Evolutionary conservation across 1,139 yeast genomes (phyloP).

Genomic region (Arxiozyma slooffiae): DNA sequence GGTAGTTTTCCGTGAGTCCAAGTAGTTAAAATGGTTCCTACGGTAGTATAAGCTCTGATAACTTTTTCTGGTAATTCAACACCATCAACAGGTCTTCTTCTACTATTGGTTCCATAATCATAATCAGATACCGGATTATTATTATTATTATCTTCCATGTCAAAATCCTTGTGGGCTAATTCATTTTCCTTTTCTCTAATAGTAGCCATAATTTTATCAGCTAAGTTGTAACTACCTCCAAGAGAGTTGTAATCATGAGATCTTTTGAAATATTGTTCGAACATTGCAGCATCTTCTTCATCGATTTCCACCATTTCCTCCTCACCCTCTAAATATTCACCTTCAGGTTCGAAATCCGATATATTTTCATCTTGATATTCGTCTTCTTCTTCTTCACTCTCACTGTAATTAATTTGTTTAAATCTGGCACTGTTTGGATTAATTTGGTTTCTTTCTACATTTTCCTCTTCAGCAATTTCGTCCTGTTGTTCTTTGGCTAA

Average conservation of each 20-base stretch:
- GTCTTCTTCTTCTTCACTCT: slow-evolving; percentile 38
- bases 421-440: slow-evolving; percentile 23
- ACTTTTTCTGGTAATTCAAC: slow-evolving; percentile 92
- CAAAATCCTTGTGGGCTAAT: slow-evolving; percentile 21
- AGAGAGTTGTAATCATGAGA: slow-evolving; percentile 32
- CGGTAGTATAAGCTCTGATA: slow-evolving; percentile 84
- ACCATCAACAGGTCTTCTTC: slow-evolving; percentile 32
- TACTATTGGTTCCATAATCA: slow-evolving; percentile 20
- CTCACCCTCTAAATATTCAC: slow-evolving; percentile 41
- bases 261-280: slow-evolving; percentile 52
- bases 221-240: slow-evolving; percentile 54
- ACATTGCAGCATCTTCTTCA: slow-evolving; percentile 61
- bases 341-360: slow-evolving; percentile 41
- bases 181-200: slow-evolving; percentile 59
- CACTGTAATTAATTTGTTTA: slow-evolving; percentile 20
- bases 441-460: slow-evolving; percentile 25
- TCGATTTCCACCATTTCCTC: slow-evolving; percentile 52
- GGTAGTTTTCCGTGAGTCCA: slow-evolving; percentile 96
- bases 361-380: slow-evolving; percentile 41
- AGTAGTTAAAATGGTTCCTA: slow-evolving; percentile 78
- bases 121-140: not conserved
- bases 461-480: slow-evolving; percentile 47
- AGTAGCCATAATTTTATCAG: slow-evolving; percentile 86
- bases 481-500: slow-evolving; percentile 89
- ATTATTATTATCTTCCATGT: slow-evolving; percentile 7